phyloP scores from a whole-genome alignment of 768 basidiomycete species.

The Leccinum barrowsii region DNA sequence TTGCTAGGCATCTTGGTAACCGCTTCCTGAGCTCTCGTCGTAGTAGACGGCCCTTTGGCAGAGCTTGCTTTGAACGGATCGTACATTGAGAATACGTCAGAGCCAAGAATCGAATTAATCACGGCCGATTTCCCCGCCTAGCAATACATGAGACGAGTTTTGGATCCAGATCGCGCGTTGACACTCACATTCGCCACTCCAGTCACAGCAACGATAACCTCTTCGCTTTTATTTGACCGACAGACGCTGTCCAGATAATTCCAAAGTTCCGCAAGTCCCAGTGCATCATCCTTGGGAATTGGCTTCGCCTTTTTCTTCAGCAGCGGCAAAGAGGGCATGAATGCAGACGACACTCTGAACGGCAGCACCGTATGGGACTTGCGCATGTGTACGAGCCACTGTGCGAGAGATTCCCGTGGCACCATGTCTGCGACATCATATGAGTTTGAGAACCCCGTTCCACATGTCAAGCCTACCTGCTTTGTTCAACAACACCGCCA shows the following conservation, averaged over 20 bases:
- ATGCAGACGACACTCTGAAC: conserved; percentile 71
- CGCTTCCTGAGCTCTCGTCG: conserved; percentile 67
- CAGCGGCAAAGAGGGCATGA: conserved; percentile 43
- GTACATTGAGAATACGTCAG: conserved; percentile 55
- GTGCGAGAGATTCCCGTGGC: conserved; percentile 68
- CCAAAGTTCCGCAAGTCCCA: conserved; percentile 56
- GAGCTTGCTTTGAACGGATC: conserved; percentile 41
- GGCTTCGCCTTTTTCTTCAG: conserved; percentile 45
- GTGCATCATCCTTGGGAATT: conserved; percentile 49
- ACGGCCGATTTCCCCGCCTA: conserved; percentile 84
- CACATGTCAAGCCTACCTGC: conserved; percentile 54
- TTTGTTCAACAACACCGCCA: conserved; percentile 80
- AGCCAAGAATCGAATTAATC: conserved; percentile 70
- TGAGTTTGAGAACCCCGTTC: neutral
- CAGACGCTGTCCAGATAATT: conserved; percentile 46
- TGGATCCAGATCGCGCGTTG: neutral
- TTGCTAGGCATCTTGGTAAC: conserved; percentile 44
- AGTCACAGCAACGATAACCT: conserved; percentile 70
- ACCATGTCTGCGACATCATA: conserved; percentile 55
- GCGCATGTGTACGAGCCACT: conserved; percentile 68
- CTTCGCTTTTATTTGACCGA: conserved; percentile 42
- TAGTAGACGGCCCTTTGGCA: conserved; percentile 58
- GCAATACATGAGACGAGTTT: conserved; percentile 7
- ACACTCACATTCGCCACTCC: conserved; percentile 76
- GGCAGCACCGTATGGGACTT: conserved; percentile 58